phyloP scores from a whole-genome alignment of 2,329 filamentous ascomycete species.

The Aureobasidium musti region DNA sequence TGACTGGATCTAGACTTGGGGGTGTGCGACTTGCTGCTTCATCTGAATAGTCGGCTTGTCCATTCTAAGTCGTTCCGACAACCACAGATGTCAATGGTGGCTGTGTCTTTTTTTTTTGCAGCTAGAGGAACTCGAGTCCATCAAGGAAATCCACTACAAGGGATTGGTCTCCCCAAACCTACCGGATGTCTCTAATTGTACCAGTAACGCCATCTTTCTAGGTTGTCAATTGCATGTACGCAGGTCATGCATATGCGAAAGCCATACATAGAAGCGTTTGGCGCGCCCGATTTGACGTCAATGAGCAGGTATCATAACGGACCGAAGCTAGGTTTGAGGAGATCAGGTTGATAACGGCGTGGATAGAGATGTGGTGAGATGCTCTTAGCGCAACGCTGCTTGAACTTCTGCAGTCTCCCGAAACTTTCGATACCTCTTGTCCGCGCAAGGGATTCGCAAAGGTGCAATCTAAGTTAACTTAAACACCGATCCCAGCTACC shows the following conservation, averaged over 20 bases:
- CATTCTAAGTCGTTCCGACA: neutral
- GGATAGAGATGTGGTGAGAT: slow-evolving; percentile 3
- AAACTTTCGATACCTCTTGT: neutral
- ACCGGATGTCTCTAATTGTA: neutral
- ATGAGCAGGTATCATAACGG: neutral
- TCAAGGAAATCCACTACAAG: neutral
- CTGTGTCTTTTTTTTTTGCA: neutral
- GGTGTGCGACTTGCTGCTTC: neutral
- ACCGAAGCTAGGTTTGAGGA: neutral
- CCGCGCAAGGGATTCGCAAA: neutral
- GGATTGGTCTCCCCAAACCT: neutral
- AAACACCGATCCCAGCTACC: neutral
- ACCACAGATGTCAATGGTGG: neutral
- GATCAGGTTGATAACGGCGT: neutral
- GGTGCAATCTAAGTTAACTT: neutral
- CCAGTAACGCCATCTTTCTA: neutral
- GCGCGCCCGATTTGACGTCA: neutral
- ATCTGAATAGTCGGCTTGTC: neutral
- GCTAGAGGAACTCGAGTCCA: neutral
- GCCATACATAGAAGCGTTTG: neutral
- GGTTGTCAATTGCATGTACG: neutral
- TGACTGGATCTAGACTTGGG: neutral
- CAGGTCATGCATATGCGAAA: neutral
- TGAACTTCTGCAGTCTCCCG: slow-evolving; percentile 3
- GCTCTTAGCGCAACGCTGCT: slow-evolving; percentile 9